Conservation (phyloP, 441 rosid species). For the Melastoma candidum region DNA sequence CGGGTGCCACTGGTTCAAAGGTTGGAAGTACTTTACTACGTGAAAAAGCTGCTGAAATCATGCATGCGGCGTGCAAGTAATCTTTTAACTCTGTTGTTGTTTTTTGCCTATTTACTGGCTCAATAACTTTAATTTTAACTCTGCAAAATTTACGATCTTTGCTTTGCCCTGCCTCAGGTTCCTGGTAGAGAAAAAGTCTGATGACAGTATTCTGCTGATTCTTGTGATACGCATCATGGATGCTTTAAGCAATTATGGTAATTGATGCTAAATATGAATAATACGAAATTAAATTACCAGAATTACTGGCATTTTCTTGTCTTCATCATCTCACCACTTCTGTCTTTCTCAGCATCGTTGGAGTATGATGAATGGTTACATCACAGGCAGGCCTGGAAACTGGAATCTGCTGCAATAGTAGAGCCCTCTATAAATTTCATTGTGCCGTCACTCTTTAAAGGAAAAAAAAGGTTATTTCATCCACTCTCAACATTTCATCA, state of each 20-base stretch:
- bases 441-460: conserved; percentile 72
- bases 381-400: conserved; percentile 99
- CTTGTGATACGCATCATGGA: conserved; percentile 91
- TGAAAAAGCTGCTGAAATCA: conserved; percentile 79
- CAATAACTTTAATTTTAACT: conserved; percentile 3
- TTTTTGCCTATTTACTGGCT: conserved; percentile 7
- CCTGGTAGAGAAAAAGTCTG: conserved; percentile 87
- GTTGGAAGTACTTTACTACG: conserved; percentile 87
- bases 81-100: conserved; percentile 18
- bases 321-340: conserved; percentile 8
- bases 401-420: conserved; percentile 93
- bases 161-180: conserved; percentile 43
- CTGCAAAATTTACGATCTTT: conserved; percentile 19
- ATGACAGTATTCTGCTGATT: conserved; percentile 95
- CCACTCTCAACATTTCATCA: conserved; percentile 11
- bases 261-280: conserved; percentile 20
- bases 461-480: conserved; percentile 72
- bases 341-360: conserved; percentile 62
- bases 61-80: conserved; percentile 95
- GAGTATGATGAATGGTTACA: conserved; percentile 97
- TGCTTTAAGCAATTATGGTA: conserved; percentile 97
- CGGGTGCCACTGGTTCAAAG: conserved; percentile 91
- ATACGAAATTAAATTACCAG: conserved; percentile 7
- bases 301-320: conserved; percentile 1
- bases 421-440: conserved; percentile 98